Evolutionary conservation across 805 yeast species (phyloP).

Genomic region (Metschnikowia santaceciliae): DNA sequence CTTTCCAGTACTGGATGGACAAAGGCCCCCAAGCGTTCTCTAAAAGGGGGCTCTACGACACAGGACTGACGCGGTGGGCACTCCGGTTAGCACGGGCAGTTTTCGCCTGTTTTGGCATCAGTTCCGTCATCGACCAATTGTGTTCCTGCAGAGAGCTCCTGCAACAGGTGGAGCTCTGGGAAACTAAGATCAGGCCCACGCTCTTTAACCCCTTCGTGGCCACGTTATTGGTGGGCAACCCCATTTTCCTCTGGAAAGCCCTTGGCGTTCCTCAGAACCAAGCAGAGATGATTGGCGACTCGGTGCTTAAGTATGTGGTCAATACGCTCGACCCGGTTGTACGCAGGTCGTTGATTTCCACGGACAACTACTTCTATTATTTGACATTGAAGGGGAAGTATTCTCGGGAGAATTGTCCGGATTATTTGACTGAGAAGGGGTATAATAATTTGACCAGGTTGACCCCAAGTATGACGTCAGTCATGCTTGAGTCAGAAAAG

Average conservation of each 20-base stretch:
- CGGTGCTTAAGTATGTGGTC: conserved; percentile 65
- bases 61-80: conserved; percentile 88
- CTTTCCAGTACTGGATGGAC: conserved; percentile 76
- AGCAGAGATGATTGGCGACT: conserved; percentile 72
- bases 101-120: conserved; percentile 53
- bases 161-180: conserved; percentile 67
- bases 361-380: conserved; percentile 77
- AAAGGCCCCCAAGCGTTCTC: conserved; percentile 58
- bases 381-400: conserved; percentile 62
- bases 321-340: conserved; percentile 79
- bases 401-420: conserved; percentile 65
- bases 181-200: conserved; percentile 58
- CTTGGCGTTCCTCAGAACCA: conserved; percentile 87
- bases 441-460: conserved; percentile 41
- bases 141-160: conserved; percentile 55
- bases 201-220: conserved; percentile 68
- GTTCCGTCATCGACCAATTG: conserved; percentile 48
- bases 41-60: conserved; percentile 68
- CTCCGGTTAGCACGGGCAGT: conserved; percentile 60
- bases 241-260: conserved; percentile 83
- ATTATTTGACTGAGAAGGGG: conserved; percentile 60
- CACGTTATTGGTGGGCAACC: conserved; percentile 69
- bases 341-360: conserved; percentile 56
- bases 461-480: no score
- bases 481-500: background rate